phyloP scores from a whole-genome alignment of 2,329 filamentous ascomycete genomes.

The Trichocomaceae sp. region DNA sequence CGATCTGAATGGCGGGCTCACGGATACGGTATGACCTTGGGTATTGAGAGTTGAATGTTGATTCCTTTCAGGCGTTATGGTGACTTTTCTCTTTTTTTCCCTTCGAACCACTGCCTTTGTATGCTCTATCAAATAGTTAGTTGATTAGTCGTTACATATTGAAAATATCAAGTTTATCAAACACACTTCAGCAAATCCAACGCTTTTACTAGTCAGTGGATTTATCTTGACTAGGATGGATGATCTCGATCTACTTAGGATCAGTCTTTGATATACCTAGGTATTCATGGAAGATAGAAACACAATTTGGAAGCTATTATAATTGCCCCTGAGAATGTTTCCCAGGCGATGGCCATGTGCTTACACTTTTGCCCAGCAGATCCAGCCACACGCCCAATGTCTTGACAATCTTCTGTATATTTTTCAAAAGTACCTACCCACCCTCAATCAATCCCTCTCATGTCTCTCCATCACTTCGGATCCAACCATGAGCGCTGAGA shows the following conservation, averaged over 20 bases:
- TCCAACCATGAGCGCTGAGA: not conserved
- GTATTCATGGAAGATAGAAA: not conserved
- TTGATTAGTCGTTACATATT: not conserved
- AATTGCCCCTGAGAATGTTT: not conserved
- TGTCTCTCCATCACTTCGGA: not conserved
- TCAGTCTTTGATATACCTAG: too few species aligned
- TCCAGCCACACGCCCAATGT: not conserved
- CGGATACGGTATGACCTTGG: not conserved
- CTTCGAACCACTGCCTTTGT: not conserved
- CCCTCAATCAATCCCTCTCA: not conserved
- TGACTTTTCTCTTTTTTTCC: not conserved
- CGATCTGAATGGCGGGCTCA: constrained; percentile 2
- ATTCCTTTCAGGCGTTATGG: constrained; percentile 6
- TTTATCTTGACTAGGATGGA: too few species aligned
- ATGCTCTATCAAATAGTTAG: not conserved
- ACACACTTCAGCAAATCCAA: not conserved
- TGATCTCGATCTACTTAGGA: too few species aligned
- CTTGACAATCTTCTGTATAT: not conserved
- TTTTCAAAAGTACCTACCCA: too few species aligned
- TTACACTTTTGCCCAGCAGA: not conserved
- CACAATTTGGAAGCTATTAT: not conserved
- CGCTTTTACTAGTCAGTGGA: not conserved
- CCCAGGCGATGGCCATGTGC: not conserved
- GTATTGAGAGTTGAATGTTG: not conserved
- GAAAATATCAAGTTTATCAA: not conserved